Base-by-base conservation (phyloP, 2,329 filamentous ascomycete species). In the Cercospora sojina region DNA sequence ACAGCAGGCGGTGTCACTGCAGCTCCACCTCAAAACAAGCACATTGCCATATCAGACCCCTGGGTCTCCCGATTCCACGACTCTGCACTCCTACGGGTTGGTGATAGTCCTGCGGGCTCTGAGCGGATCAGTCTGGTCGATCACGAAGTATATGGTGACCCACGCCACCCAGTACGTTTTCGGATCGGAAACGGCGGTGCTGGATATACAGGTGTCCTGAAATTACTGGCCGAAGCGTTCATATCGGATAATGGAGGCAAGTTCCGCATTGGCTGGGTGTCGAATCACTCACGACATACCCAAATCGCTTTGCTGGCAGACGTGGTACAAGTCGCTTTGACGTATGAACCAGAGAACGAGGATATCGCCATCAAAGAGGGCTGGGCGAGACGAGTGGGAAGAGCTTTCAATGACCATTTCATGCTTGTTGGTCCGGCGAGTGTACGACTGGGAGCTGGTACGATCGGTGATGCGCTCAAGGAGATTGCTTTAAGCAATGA, bases 401-500 rank as follows among this genome's bases (percentile, higher is more conserved):
- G 67, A 29, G 69, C 62, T 1, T 74, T 74, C 63, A 67, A 71
- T 31, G 73, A 74, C 57, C 73, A 74, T 64, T 74, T 74, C 38
- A 64, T 72, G 8, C 64, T 74, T 31, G 72, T 64, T 25, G 72
- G 72, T 5, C 70, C 70, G 1, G 13, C n/a, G 13, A 27, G 31
- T 1, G 38, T 53, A 18, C 60, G 61, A 6, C 23, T 69, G 5
- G 38, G 47, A 35, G 59, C 51, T 5, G 13, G 16, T 2, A 41
- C 10, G n/a, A 66, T 68, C 12, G 43, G 18, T 18, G 65, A 25
- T 8, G 62, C 57, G 13, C 53, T 69, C 43, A 65, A 51, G 32
- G 18, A 20, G 27, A 65, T 41, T 47, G 60, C 32, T 10, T 29
- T n/a, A 16, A 27, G 20, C 51, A 27, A 56, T 56, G n/a, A 25